These are phyloP conservation scores for Pleurotus sapidus DNA, from an alignment of 768 basidiomycete species.

Conservation along the genomic window DNA sequence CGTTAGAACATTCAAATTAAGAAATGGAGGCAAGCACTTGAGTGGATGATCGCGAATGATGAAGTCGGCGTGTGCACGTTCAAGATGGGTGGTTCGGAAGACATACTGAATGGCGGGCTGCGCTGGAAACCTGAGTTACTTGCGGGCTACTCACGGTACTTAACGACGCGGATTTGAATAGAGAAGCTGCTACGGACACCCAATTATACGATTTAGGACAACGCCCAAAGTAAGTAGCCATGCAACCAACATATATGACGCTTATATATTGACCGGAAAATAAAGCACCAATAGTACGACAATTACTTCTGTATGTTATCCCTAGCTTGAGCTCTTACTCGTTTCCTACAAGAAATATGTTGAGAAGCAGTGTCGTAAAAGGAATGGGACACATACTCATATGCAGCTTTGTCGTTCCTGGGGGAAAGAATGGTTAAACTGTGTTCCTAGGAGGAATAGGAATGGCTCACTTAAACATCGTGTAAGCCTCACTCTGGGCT, in stretches of 20 bases:
- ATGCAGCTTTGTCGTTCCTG: slow-evolving; percentile 92
- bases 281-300: neutral
- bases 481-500: slow-evolving; percentile 97
- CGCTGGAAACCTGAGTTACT: neutral
- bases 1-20: neutral
- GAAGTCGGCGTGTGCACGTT: slow-evolving; percentile 75
- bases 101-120: slow-evolving; percentile 15
- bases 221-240: no score
- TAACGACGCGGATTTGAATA: no score
- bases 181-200: no score
- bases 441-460: neutral
- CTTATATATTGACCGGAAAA: no score
- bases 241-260: no score
- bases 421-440: slow-evolving; percentile 9
- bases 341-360: slow-evolving; percentile 47
- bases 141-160: no score
- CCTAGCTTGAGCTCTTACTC: slow-evolving; percentile 81
- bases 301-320: slow-evolving; percentile 85
- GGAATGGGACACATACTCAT: slow-evolving; percentile 61
- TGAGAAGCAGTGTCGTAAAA: neutral
- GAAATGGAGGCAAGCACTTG: slow-evolving; percentile 43
- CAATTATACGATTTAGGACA: no score
- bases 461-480: slow-evolving; percentile 89
- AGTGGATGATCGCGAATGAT: slow-evolving; percentile 76
- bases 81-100: slow-evolving; percentile 45